phyloP scores from a whole-genome alignment of 257 asterid species.

The Misopates orontium region DNA sequence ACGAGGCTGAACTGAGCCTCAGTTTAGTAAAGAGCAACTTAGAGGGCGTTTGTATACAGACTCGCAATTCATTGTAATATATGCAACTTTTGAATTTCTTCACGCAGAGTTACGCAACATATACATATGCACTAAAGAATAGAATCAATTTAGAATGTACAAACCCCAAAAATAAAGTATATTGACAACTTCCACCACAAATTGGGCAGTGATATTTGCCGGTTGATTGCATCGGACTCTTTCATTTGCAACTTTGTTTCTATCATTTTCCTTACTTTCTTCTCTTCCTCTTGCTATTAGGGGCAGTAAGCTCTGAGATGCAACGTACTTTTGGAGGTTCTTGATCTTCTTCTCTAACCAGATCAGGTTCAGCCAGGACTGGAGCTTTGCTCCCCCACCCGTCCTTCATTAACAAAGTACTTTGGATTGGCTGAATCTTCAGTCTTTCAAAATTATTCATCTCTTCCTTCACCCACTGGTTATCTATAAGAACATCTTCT shows the following conservation, averaged over 20 bases:
- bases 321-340: constrained; percentile 50
- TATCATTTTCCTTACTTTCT: constrained; percentile 34
- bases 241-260: constrained; percentile 7
- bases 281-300: constrained; percentile 53
- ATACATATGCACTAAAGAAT: constrained; percentile 20
- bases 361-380: constrained; percentile 36
- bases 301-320: constrained; percentile 50
- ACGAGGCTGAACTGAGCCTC: not conserved
- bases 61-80: not conserved
- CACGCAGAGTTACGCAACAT: constrained; percentile 13
- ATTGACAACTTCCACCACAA: constrained; percentile 19
- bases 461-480: constrained; percentile 53
- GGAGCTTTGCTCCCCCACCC: constrained; percentile 32
- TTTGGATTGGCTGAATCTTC: constrained; percentile 40
- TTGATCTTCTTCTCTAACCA: constrained; percentile 41
- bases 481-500: constrained; percentile 56
- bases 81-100: constrained; percentile 8
- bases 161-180: constrained; percentile 2
- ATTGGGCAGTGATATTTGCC: constrained; percentile 20
- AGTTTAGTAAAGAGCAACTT: too few relatives aligned
- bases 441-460: constrained; percentile 44
- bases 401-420: constrained; percentile 31
- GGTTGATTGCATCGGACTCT: constrained; percentile 16
- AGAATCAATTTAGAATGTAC: constrained; percentile 30
- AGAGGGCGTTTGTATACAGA: not conserved